Base-by-base conservation (phyloP, 208 protist genomes). In the Sergeia podlipaevii region DNA sequence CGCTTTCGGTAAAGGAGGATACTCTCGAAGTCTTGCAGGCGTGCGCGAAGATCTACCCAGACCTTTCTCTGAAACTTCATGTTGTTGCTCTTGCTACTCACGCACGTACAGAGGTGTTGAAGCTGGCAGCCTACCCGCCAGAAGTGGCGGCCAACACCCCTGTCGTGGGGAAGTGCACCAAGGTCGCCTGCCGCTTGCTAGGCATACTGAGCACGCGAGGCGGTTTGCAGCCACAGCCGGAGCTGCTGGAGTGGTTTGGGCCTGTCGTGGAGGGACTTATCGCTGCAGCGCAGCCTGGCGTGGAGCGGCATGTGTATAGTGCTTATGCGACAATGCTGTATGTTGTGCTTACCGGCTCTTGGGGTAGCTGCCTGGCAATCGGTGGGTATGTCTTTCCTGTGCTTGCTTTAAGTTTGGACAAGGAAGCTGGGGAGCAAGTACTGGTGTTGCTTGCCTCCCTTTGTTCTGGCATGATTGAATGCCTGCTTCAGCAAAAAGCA, bases 311-410 rank as follows among this genome's bases (percentile, higher is more conserved):
- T 15, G 41, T 62, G 18, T 83, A 65, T 47, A 72, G 76, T 8
- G 59, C 75, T 13, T 91, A 91, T 43, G 77, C 77, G 4, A 91
- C 84, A 21, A 83, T 91, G 76, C 53, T 86, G 21, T 80, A 79
- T 41, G 70, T 86, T 49, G 42, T 88, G 27, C 49, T 84, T 18
- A 71, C 66, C 21, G 71, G 64, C 4, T 59, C 60, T 11, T 61
- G 53, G 67, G 21, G 43, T 24, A 62, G 52, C 53, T 77, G 71
- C 44, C 15, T 74, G 13, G 29, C 38, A 24, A 26, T 74, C 17
- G 45, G 59, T 21, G 26, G 49, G 18, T 79, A 79, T 43, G 33
- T 70, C 1, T 68, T 84, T 29, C 60, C 76, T 7, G 67, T 78
- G 66, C 51, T 80, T 4, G 26, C 63, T 13, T 45, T 75, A 42